These are phyloP conservation scores for Eucalyptus regnans DNA, from an alignment of 345 rosid genomes.

Conservation along the genomic window DNA sequence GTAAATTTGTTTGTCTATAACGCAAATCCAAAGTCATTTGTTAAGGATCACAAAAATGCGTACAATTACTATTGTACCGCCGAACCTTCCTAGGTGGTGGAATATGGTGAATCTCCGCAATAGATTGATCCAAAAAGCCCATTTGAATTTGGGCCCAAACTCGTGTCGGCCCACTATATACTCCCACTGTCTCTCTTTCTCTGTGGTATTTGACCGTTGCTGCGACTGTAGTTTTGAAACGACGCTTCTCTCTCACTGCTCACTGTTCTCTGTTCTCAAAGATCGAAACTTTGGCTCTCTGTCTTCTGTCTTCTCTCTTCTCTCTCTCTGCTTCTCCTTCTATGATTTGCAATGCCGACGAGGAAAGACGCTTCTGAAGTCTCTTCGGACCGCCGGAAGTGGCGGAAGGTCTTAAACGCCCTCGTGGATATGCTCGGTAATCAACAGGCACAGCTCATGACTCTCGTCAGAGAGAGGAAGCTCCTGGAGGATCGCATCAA, in stretches of 20 bases:
- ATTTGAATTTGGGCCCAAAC: not conserved
- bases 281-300: not conserved
- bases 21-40: not conserved
- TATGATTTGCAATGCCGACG: not conserved
- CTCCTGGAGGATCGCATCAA: constrained; percentile 40
- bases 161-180: not conserved
- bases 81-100: not conserved
- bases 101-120: not conserved
- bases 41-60: not conserved
- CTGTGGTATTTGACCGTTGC: not conserved
- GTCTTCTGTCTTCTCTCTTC: not conserved
- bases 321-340: not conserved
- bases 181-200: not conserved
- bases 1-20: not conserved
- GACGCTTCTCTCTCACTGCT: not conserved
- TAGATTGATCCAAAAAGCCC: not conserved
- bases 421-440: constrained; percentile 36
- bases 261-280: not conserved
- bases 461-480: constrained; percentile 47
- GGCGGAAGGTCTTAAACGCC: constrained; percentile 43
- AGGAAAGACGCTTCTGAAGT: constrained; percentile 13
- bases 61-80: not conserved
- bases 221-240: not conserved
- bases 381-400: constrained; percentile 33
- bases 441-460: constrained; percentile 57